Evolutionary conservation across 2,329 filamentous ascomycete species (phyloP).

Genomic region (Penicillium sp.): DNA sequence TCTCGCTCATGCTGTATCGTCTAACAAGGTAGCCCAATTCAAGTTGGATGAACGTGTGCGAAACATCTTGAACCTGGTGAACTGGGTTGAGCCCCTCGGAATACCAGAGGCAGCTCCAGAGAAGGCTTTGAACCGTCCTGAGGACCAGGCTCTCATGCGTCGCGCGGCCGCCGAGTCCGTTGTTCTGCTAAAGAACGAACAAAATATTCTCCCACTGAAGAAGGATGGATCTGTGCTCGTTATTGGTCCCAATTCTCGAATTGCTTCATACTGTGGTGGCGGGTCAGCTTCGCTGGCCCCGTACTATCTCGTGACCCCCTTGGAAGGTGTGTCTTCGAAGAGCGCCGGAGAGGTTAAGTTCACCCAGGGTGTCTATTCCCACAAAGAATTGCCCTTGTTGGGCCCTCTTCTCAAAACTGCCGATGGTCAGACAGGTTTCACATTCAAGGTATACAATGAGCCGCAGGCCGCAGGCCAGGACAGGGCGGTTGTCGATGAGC

Average conservation of each 20-base stretch:
- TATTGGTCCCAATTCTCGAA: constrained; percentile 60
- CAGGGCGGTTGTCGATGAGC: constrained; percentile 57
- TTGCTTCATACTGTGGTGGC: constrained; percentile 60
- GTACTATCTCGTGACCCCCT: constrained; percentile 51
- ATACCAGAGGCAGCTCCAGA: constrained; percentile 62
- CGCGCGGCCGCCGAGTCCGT: constrained; percentile 70
- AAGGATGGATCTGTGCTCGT: constrained; percentile 53
- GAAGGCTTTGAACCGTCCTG: constrained; percentile 60
- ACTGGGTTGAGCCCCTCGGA: constrained; percentile 58
- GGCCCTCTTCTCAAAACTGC: constrained; percentile 57
- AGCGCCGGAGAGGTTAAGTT: constrained; percentile 50
- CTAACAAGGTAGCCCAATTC: constrained; percentile 61
- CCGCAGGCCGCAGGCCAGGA: constrained; percentile 50
- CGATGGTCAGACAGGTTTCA: constrained; percentile 62
- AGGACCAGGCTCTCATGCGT: constrained; percentile 67
- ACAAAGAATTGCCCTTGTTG: constrained; percentile 66
- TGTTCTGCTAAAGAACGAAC: constrained; percentile 75
- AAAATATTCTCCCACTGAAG: constrained; percentile 62
- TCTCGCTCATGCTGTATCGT: constrained; percentile 52
- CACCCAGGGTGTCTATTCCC: constrained; percentile 66
- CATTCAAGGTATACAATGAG: constrained; percentile 66
- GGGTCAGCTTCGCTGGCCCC: constrained; percentile 63
- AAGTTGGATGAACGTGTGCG: constrained; percentile 63
- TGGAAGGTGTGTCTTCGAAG: constrained; percentile 47
- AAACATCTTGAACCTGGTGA: constrained; percentile 63